Evolutionary conservation across 2,329 filamentous ascomycete species (phyloP).

Genomic region (Dothideomycetes sp.): DNA sequence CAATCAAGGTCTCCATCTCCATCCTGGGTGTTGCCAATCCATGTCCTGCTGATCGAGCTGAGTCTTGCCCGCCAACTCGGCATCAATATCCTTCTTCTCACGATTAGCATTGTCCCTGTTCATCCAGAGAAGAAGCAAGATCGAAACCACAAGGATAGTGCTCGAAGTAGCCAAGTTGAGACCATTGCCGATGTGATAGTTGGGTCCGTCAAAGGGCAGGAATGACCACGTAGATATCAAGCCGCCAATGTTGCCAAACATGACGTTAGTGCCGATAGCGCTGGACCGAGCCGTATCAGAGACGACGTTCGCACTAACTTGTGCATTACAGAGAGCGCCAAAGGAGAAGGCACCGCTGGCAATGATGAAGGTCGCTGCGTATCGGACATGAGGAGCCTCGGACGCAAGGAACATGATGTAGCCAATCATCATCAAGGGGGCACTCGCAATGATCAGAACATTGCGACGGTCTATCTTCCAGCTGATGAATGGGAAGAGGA

Average conservation of each 20-base stretch:
- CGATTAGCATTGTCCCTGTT: constrained; percentile 49
- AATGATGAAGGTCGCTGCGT: constrained; percentile 61
- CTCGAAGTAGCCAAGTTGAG: constrained; percentile 54
- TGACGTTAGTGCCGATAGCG: constrained; percentile 57
- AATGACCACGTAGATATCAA: constrained; percentile 35
- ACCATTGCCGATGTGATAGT: constrained; percentile 62
- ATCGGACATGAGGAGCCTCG: constrained; percentile 41
- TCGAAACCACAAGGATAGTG: constrained; percentile 42
- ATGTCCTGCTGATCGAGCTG: constrained; percentile 46
- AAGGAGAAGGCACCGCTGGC: constrained; percentile 52
- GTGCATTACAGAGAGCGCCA: constrained; percentile 55
- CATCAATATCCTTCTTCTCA: constrained; percentile 43
- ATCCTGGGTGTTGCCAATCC: constrained; percentile 57
- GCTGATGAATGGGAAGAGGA: constrained; percentile 50
- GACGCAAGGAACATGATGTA: constrained; percentile 61
- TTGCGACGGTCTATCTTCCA: constrained; percentile 50
- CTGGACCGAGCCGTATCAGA: constrained; percentile 58
- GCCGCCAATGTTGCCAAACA: constrained; percentile 62
- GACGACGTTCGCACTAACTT: constrained; percentile 59
- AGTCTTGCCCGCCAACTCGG: constrained; percentile 43
- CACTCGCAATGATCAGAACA: constrained; percentile 48
- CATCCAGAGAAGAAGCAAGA: constrained; percentile 49
- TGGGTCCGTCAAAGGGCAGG: constrained; percentile 49
- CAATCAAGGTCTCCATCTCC: constrained; percentile 46
- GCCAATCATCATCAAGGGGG: constrained; percentile 56